A percentile compares a stretch with the other conserved stretches of the same genome.
Evolutionary conservation across 1,284 basidiomycete genomes (phyloP).

Genomic region (Puccinia polysora): DNA sequence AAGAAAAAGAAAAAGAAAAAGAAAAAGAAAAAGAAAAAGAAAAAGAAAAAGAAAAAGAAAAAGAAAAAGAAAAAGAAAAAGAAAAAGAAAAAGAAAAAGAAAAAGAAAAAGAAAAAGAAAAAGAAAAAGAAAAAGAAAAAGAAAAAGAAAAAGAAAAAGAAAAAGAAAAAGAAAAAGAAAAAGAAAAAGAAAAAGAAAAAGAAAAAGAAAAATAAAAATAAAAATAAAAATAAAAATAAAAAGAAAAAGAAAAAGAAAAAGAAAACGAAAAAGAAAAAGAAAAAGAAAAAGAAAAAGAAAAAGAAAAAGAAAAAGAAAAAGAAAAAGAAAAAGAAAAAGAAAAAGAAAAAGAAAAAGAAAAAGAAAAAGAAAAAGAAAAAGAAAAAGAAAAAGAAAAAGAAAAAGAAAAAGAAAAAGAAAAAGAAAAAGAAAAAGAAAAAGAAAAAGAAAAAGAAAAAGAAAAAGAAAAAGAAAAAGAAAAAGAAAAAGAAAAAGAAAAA

Average conservation of each 20-base stretch:
- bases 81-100: too few species aligned
- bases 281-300: not conserved
- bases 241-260: conserved; percentile 3
- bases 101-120: not conserved
- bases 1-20: too few species aligned
- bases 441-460: too few species aligned
- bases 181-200: not conserved
- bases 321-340: not conserved
- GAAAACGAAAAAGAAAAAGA: not conserved
- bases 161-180: not conserved
- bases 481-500: too few species aligned
- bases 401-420: too few species aligned
- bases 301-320: not conserved
- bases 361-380: too few species aligned
- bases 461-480: too few species aligned
- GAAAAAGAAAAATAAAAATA: not conserved
- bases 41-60: too few species aligned
- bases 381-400: too few species aligned
- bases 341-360: not conserved
- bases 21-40: too few species aligned
- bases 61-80: too few species aligned
- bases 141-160: not conserved
- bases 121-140: not conserved
- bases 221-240: not conserved
- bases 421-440: too few species aligned